Conservation (phyloP, 2,329 filamentous ascomycete genomes). For the Nectriaceae sp. region DNA sequence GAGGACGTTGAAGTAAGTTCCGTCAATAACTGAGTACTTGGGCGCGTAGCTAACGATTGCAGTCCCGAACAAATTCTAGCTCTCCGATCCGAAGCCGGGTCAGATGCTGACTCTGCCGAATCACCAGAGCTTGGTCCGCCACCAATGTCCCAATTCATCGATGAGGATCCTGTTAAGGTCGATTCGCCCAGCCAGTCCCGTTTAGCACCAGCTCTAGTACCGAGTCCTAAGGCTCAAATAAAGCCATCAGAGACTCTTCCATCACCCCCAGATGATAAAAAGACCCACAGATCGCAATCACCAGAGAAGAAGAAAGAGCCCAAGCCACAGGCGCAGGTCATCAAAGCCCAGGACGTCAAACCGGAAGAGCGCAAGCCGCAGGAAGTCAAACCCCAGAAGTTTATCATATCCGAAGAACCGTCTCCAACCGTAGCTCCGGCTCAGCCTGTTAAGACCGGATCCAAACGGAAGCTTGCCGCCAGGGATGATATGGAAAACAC, state of each 20-base stretch:
- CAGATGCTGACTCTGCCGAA: constrained; percentile 47
- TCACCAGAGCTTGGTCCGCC: constrained; percentile 71
- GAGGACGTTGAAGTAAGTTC: constrained; percentile 65
- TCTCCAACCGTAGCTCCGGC: constrained; percentile 1
- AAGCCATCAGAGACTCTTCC: constrained; percentile 33
- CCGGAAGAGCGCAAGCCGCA: not conserved
- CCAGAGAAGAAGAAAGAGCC: constrained; percentile 29
- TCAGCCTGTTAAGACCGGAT: constrained; percentile 44
- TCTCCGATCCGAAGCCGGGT: constrained; percentile 52
- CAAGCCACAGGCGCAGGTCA: not conserved
- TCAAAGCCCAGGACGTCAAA: constrained; percentile 3
- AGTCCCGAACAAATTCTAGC: constrained; percentile 65
- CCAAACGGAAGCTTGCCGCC: constrained; percentile 60
- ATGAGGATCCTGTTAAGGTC: constrained; percentile 55
- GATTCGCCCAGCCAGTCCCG: constrained; percentile 45
- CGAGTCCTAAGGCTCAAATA: constrained; percentile 28
- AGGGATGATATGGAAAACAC: constrained; percentile 53
- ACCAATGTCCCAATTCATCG: constrained; percentile 59
- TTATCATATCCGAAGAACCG: constrained; percentile 9
- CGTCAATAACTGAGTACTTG: not conserved
- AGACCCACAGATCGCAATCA: constrained; percentile 21
- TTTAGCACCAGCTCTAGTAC: constrained; percentile 9
- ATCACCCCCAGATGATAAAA: constrained; percentile 30
- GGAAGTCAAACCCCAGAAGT: constrained; percentile 6
- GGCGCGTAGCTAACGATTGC: constrained; percentile 35